Base-by-base conservation (phyloP, 139 green algal genomes). In the Spirogloea muscicola region DNA sequence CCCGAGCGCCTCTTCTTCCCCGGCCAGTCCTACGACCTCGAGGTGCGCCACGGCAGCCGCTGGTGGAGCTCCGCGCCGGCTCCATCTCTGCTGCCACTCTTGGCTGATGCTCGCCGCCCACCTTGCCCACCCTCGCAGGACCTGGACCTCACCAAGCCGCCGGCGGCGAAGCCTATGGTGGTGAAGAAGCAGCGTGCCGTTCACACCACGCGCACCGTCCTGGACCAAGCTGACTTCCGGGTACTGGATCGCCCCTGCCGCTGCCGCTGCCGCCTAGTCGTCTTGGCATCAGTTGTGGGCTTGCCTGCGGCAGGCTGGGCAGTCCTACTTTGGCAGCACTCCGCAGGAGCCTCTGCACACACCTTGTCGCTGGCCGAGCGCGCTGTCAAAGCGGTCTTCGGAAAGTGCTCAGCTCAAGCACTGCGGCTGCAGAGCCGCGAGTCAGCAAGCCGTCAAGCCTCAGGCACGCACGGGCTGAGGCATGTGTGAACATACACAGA, bases 21-120 rank as follows among this genome's bases (percentile, higher is more conserved):
- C 21, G 65, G 65, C 7, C 65, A 74, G 44, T 49, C 37, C 38
- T 74, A 74, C 52, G 59, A 68, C 6, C n/a, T 68, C 33, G 25
- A 68, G 9, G 59, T 68, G 13, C 29, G 25, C 48, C 5, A 62
- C 21, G 21, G 46, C 46, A 55, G 46, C n/a, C n/a, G 21, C n/a
- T 55, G 46, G 21, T 55, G n/a, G 46, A 55, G 46, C 21, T 55
- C 46, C 46, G 46, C n/a, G n/a, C 21, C 21, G 46, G 21, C n/a
- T 21, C 46, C n/a, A 21, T 21, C n/a, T 55, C 46, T 55, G 21
- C 46, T 55, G 46, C n/a, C n/a, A n/a, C 21, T 31, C 46, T 55
- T 21, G 46, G n/a, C n/a, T 55, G 21, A n/a, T 55, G 21, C n/a
- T 55, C n/a, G 46, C 46, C n/a, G 46, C n/a, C 21, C 46, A n/a